Conservation (phyloP, 2,329 filamentous ascomycete species). For the Fusarium tuaranense region DNA sequence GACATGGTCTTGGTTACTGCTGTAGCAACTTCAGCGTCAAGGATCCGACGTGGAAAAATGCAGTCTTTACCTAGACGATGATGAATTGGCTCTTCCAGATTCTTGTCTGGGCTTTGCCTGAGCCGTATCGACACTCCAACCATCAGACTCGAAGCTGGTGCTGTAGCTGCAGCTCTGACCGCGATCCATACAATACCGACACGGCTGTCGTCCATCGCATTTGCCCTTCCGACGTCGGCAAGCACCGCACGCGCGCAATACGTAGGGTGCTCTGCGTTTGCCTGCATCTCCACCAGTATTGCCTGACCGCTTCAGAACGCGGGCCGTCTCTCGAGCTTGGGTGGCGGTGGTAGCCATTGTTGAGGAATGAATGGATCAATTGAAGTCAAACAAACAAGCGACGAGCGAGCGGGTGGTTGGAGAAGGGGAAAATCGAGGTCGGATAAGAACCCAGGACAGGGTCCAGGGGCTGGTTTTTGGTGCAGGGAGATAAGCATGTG, state of each 20-base stretch:
- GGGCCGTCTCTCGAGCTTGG: neutral
- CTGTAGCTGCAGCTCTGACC: conserved; percentile 28
- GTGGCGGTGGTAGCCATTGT: neutral
- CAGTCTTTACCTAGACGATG: neutral
- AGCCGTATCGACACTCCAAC: neutral
- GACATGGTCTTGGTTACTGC: conserved; percentile 19
- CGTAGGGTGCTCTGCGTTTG: conserved; percentile 33
- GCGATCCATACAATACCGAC: conserved; percentile 29
- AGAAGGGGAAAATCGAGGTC: neutral
- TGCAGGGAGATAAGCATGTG: neutral
- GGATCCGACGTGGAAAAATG: neutral
- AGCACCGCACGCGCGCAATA: conserved; percentile 39
- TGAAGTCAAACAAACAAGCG: neutral
- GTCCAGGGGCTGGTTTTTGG: neutral
- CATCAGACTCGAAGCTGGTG: neutral
- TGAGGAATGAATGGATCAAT: neutral
- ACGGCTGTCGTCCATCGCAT: conserved; percentile 39
- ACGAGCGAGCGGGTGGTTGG: neutral
- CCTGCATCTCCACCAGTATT: neutral
- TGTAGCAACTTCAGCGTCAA: neutral
- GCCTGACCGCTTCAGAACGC: neutral
- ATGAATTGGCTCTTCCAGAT: neutral
- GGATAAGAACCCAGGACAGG: neutral
- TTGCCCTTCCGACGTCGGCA: conserved; percentile 41
- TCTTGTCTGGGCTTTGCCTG: neutral